These are phyloP conservation scores for Teunomyces gatunensis DNA, from an alignment of 805 yeast genomes.

Conservation along the genomic window DNA sequence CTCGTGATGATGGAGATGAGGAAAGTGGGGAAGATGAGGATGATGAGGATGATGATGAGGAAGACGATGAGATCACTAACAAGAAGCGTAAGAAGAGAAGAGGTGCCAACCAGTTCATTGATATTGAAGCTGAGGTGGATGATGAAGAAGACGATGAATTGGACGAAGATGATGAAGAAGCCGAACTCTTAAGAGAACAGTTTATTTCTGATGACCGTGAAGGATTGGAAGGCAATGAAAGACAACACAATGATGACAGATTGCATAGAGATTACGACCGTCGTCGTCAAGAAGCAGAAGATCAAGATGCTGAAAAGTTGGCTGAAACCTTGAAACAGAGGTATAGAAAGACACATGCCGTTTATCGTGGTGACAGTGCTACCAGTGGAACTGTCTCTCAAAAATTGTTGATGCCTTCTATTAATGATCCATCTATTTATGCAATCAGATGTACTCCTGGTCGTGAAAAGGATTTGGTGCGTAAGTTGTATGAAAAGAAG, in stretches of 20 bases:
- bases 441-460: conserved; percentile 94
- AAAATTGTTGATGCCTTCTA: conserved; percentile 88
- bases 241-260: conserved; percentile 58
- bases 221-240: conserved; percentile 28
- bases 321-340: conserved; percentile 91
- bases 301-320: conserved; percentile 90
- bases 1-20: conserved; percentile 16
- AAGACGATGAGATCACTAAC: conserved; percentile 50
- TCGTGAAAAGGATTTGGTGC: conserved; percentile 85
- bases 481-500: conserved; percentile 80
- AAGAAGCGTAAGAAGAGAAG: conserved; percentile 46
- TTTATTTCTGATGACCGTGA: conserved; percentile 74
- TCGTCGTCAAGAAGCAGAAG: conserved; percentile 79
- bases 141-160: conserved; percentile 94
- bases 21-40: conserved; percentile 49
- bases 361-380: conserved; percentile 81
- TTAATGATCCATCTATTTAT: conserved; percentile 94
- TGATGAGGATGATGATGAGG: conserved; percentile 51
- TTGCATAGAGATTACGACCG: conserved; percentile 90
- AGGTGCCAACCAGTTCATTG: conserved; percentile 80
- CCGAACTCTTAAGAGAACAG: conserved; percentile 81
- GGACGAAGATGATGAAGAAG: conserved; percentile 86
- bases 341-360: conserved; percentile 82
- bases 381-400: conserved; percentile 71
- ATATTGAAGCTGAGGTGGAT: conserved; percentile 98